Base-by-base conservation (phyloP, 805 yeast species). In the Saccharomyces eubayanus region DNA sequence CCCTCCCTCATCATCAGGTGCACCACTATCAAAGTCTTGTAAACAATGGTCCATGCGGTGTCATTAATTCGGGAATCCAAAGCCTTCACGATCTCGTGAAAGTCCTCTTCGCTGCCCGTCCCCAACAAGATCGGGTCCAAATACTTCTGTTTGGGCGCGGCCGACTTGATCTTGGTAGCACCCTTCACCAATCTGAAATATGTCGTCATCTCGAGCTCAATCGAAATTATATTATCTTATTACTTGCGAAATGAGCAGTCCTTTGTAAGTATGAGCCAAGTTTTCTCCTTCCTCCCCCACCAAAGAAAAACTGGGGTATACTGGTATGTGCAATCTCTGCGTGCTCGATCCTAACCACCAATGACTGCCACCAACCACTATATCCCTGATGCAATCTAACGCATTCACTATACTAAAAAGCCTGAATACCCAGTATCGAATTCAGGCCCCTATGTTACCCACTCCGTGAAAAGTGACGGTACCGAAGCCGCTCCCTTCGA, bases 141-240 rank as follows among this genome's bases (percentile, higher is more conserved):
- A 67, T 94, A 94, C 69, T 94, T 94, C 41, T 95, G 86, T 72
- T 94, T 94, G 6, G 99, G 99, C n/a, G 98, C 96, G 10, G 98
- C 98, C 73, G 89, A 80, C 82, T 84, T 84, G 31, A 83, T 77
- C 68, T 84, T 84, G 14, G 89, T 84, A 51, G 89, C 89, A 48
- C 89, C 83, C 73, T 87, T 87, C 59, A 87, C 94, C 55, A 85
- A 75, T 71, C 86, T 87, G 57, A 84, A 85, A 65, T 82, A 84
- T 1, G 87, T 61, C 2, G 65, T 60, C 65, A 61, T 61, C 24
- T 24, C 43, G 43, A 36, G 11, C 21, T 36, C 43, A 16, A 36
- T 36, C 5, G 21, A 27, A n/a, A 46, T 21, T 6, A 20, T 8
- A 1, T 3, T 36, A 16, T 6, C 21, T 3, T 27, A 14, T 21